Evolutionary conservation across 192 early-diverging fungal species (phyloP), one percentile per base, ranked within the genome.

Genomic region (Phlyctochytrium bullatum): DNA sequence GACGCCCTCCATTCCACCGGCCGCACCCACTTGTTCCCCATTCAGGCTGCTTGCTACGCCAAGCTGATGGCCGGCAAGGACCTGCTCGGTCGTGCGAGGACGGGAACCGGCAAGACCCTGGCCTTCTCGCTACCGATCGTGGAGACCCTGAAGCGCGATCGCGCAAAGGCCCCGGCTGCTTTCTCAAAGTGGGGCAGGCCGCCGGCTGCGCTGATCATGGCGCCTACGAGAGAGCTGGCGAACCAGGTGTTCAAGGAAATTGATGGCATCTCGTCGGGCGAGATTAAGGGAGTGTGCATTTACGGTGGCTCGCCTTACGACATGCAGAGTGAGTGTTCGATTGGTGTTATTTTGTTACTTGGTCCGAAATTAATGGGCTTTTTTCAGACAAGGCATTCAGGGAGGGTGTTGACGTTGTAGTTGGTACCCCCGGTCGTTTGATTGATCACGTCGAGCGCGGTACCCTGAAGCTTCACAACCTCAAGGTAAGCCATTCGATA

Each of bases 381-480:
- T 36, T 27, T 17, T 59, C 52, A 74, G 62, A 76, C 62, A 67
- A 64, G 25, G 81, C 83, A 3, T 68, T 84, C 65, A 34, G 73
- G 12, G 75, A 81, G 17, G 85, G 86, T 29, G 73, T 87, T 20
- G 97, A 99, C 64, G 88, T 96, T 64, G 84, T 99, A 33, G 91
- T 99, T 36, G 96, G 91, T 35, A 99, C 97, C 1, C 97, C 97
- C 0, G 97, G 97, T 14, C 92, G 97, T 40, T 65, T 99, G 23
- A 87, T 89, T 29, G 86, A 87, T 58, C 94, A 86, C 62, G 79
- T 98, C 73, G 88, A 93, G 68, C 84, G 88, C 52, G 90, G 90
- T 52, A 90, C 87, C 69, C 71, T 94, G 68, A 86, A 86, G 47
- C 78, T 94, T 51, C 73, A 82, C 29, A 72, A 81, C 28, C 68